Evolutionary conservation across 495 filamentous ascomycete species (phyloP).

Genomic region (Rostrohypoxylon terebratum): DNA sequence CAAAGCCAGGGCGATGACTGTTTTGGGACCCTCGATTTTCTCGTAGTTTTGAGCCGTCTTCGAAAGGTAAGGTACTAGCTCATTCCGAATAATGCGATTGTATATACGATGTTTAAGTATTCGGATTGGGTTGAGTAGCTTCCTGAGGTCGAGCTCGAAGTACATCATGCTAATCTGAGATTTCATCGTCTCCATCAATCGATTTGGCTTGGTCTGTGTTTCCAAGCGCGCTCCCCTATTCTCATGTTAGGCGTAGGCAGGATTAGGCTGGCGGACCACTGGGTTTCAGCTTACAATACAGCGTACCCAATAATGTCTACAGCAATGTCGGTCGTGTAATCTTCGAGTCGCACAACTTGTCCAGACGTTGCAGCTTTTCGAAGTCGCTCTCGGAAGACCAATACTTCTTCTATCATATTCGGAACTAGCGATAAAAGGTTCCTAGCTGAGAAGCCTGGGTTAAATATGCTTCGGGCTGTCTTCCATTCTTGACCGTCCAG

Average conservation of each 20-base stretch:
- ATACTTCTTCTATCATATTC: slow-evolving; percentile 55
- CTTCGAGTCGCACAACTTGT: slow-evolving; percentile 53
- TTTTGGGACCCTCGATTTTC: slow-evolving; percentile 43
- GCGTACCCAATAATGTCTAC: slow-evolving; percentile 60
- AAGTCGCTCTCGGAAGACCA: slow-evolving; percentile 52
- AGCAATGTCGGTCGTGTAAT: slow-evolving; percentile 50
- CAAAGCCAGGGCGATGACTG: slow-evolving; percentile 38
- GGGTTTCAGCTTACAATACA: slow-evolving; percentile 49
- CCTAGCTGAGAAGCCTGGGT: slow-evolving; percentile 58
- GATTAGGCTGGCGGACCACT: slow-evolving; percentile 2
- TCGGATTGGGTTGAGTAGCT: slow-evolving; percentile 23
- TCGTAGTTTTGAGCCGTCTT: slow-evolving; percentile 39
- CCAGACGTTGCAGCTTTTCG: slow-evolving; percentile 44
- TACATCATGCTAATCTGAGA: slow-evolving; percentile 37
- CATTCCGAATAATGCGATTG: slow-evolving; percentile 35
- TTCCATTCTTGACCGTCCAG: slow-evolving; percentile 58
- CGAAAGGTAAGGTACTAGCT: slow-evolving; percentile 30
- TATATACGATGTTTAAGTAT: slow-evolving; percentile 29
- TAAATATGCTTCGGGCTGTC: slow-evolving; percentile 56
- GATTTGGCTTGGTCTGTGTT: slow-evolving; percentile 34
- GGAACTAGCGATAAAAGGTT: slow-evolving; percentile 57
- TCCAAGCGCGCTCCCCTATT: slow-evolving; percentile 33
- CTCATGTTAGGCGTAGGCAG: neutral
- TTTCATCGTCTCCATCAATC: slow-evolving; percentile 37
- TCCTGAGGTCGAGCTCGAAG: slow-evolving; percentile 31